These are phyloP conservation scores for Coniferiporia sulphurascens DNA, from an alignment of 1,284 basidiomycete genomes.

Conservation along the genomic window DNA sequence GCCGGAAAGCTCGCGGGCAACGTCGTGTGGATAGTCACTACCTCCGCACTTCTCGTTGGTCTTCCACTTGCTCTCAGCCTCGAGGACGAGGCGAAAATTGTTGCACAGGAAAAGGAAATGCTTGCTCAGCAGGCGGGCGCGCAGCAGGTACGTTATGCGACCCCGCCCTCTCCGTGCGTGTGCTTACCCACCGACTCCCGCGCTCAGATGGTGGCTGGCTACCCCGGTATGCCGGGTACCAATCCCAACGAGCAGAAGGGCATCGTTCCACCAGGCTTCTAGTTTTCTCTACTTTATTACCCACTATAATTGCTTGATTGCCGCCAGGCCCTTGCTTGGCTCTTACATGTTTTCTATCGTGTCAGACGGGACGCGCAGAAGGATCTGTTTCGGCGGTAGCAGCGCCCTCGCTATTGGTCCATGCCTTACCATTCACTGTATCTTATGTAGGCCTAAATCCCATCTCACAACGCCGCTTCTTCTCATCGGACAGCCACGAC, in stretches of 20 bases:
- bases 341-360: not conserved
- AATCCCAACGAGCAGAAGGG: conserved; percentile 46
- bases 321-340: conserved; percentile 7
- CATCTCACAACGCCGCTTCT: conserved; percentile 3
- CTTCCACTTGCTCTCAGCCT: conserved; percentile 89
- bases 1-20: conserved; percentile 76
- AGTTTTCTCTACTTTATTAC: conserved; percentile 18
- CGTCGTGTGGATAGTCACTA: conserved; percentile 92
- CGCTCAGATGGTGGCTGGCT: conserved; percentile 58
- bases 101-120: conserved; percentile 94
- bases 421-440: conserved; percentile 2
- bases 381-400: not conserved
- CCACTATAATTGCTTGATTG: conserved; percentile 3
- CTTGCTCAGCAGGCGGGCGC: conserved; percentile 89
- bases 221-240: conserved; percentile 39
- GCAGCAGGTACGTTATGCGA: conserved; percentile 64
- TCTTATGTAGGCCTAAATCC: conserved; percentile 13
- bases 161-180: conserved; percentile 19
- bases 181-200: conserved; percentile 17
- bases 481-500: not conserved
- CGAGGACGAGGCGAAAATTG: conserved; percentile 94
- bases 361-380: not conserved
- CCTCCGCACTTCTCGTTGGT: conserved; percentile 88
- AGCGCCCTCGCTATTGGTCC: conserved; percentile 1
- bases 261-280: conserved; percentile 75